Evolutionary conservation across 2,329 filamentous ascomycete species (phyloP).

Genomic region (Cladophialophora carrionii): DNA sequence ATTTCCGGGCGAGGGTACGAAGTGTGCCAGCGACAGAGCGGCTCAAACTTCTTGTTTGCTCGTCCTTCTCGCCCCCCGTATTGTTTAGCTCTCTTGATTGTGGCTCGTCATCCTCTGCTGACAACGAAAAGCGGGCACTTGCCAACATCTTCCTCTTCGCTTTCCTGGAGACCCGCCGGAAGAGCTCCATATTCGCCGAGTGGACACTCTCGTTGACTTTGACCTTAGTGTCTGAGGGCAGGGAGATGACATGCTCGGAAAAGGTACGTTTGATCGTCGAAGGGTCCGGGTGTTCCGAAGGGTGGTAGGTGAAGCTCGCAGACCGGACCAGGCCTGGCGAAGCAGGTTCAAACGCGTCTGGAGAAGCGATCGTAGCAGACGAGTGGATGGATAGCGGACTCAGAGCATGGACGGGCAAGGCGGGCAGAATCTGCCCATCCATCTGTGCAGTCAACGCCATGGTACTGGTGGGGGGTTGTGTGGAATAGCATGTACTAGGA

Average conservation of each 20-base stretch:
- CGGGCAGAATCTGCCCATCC: constrained; percentile 31
- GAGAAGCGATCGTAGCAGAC: constrained; percentile 14
- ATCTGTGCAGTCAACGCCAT: constrained; percentile 24
- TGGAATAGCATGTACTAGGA: not conserved
- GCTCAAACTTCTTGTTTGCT: constrained; percentile 46
- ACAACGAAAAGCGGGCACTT: constrained; percentile 43
- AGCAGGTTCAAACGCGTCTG: constrained; percentile 15
- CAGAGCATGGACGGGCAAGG: constrained; percentile 30
- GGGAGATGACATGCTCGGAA: constrained; percentile 53
- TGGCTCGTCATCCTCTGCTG: constrained; percentile 44
- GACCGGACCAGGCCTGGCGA: constrained; percentile 52
- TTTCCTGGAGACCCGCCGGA: constrained; percentile 38
- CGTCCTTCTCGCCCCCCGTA: constrained; percentile 40
- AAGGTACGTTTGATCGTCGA: constrained; percentile 53
- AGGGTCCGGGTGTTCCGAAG: constrained; percentile 44
- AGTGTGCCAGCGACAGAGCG: constrained; percentile 56
- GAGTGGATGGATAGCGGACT: constrained; percentile 27
- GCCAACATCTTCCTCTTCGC: constrained; percentile 42
- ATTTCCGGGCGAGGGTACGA: constrained; percentile 55
- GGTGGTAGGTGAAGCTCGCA: constrained; percentile 63
- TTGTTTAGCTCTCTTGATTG: constrained; percentile 32
- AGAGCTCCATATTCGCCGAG: constrained; percentile 35
- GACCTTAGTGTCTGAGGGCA: constrained; percentile 42
- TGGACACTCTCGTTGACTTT: constrained; percentile 30
- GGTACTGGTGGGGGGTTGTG: constrained; percentile 3